Evolutionary conservation across 2,329 filamentous ascomycete species (phyloP).

Genomic region (Cordyceps javanica): DNA sequence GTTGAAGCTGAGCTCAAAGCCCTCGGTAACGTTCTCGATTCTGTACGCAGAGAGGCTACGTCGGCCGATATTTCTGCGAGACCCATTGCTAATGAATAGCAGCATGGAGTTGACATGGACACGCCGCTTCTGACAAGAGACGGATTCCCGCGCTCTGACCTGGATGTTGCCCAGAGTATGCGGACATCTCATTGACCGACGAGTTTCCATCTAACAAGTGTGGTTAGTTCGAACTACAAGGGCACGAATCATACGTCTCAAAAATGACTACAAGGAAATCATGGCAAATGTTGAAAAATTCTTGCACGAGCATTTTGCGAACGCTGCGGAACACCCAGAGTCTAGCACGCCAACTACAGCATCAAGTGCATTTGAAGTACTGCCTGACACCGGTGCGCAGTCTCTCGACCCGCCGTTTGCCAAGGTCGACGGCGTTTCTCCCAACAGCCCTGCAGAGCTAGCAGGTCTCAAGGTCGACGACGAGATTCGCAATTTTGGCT

Average conservation of each 20-base stretch:
- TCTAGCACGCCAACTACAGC: constrained; percentile 17
- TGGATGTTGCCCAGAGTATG: constrained; percentile 90
- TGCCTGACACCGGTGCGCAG: constrained; percentile 25
- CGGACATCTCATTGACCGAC: not conserved
- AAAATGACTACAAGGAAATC: constrained; percentile 88
- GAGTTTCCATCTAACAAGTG: constrained; percentile 14
- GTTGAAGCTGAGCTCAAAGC: constrained; percentile 83
- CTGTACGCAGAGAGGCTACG: constrained; percentile 53
- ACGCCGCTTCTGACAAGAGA: constrained; percentile 81
- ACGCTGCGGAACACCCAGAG: constrained; percentile 47
- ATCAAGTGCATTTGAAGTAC: constrained; percentile 18
- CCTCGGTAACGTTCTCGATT: constrained; percentile 79
- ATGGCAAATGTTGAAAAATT: constrained; percentile 79
- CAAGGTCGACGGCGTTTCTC: constrained; percentile 77
- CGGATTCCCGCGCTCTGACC: constrained; percentile 86
- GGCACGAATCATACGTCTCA: constrained; percentile 78
- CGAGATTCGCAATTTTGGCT: constrained; percentile 76
- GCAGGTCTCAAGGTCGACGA: constrained; percentile 80
- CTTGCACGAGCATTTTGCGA: constrained; percentile 88
- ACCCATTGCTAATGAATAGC: constrained; percentile 17
- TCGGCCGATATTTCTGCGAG: not conserved
- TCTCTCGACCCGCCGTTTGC: constrained; percentile 56
- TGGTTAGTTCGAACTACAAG: constrained; percentile 80
- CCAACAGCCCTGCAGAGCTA: constrained; percentile 70
- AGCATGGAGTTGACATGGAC: constrained; percentile 93